Base-by-base conservation (phyloP, 148 eudicot genomes). In the Drosera capensis region DNA sequence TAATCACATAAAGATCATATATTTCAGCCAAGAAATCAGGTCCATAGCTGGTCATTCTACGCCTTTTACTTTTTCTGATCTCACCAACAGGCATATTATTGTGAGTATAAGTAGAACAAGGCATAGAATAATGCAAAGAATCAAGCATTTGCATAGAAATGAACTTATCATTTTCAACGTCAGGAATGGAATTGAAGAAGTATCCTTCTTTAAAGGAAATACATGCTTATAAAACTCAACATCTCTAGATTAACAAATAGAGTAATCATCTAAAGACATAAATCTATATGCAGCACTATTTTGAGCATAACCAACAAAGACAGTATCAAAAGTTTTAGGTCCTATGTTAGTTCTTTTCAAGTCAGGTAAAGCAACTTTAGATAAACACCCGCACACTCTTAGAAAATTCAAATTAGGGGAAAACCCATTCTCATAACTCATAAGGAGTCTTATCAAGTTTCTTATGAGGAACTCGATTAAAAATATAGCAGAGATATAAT, bases 381-480 rank as follows among this genome's bases (percentile, higher is more conserved):
- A n/a, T 5, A 51, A 23, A 38, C 30, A 23, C 34, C 55, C 31
- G 17, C 55, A 51, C 48, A 20, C 28, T 43, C 31, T 16, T 7
- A 43, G 15, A 29, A 18, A 14, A 2, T 17, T 55, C 24, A 22
- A 0, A 2, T 34, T 45, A 0, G 45, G 50, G 20, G 17, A 21
- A 23, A n/a, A 55, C 0, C 25, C 25, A 5, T 46, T 55, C n/a
- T 5, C 44, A 35, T 14, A 55, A 12, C 18, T 55, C 50, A 37
- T 44, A 21, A 5, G 43, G 23, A 3, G 43, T 35, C 12, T 7
- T 34, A 15, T 19, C 30, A 1, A 43, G 23, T 5, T 30, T 55
- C 17, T 55, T 44, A 36, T 55, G 50, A 20, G 59, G 57, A 0
- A 52, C 36, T 2, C 43, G 1, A 9, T 45, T 45, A 14, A 55